Evolutionary conservation across 2,329 filamentous ascomycete genomes (phyloP).

Genomic region (Epichloe gansuensis): DNA sequence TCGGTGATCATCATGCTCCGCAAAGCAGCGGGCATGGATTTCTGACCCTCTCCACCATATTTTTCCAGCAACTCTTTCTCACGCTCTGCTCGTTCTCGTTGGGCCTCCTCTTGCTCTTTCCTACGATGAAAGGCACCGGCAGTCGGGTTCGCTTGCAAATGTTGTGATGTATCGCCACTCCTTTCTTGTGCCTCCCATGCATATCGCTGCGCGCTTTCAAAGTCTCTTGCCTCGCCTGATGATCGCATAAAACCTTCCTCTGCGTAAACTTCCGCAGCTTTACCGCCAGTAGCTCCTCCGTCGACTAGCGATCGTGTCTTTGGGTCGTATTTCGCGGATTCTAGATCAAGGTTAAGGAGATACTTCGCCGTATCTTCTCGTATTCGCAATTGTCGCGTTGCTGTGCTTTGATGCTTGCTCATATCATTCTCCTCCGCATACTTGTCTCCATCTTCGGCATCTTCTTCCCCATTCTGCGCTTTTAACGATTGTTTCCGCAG

Average conservation of each 20-base stretch:
- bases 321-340: slow-evolving; percentile 95
- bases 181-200: slow-evolving; percentile 93
- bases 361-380: slow-evolving; percentile 98
- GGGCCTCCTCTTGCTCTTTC: slow-evolving; percentile 63
- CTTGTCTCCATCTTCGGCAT: slow-evolving; percentile 50
- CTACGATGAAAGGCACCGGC: slow-evolving; percentile 76
- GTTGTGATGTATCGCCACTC: slow-evolving; percentile 64
- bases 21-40: slow-evolving; percentile 45
- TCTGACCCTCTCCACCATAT: slow-evolving; percentile 60
- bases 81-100: slow-evolving; percentile 54
- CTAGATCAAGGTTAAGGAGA: slow-evolving; percentile 82
- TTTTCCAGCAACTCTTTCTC: slow-evolving; percentile 64
- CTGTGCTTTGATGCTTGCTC: slow-evolving; percentile 84
- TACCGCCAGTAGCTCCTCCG: slow-evolving; percentile 66
- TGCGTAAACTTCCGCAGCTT: slow-evolving; percentile 70
- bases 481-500: slow-evolving; percentile 46
- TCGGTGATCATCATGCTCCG: slow-evolving; percentile 60
- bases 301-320: slow-evolving; percentile 90
- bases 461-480: slow-evolving; percentile 28
- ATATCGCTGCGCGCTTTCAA: slow-evolving; percentile 77
- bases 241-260: slow-evolving; percentile 86
- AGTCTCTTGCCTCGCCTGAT: slow-evolving; percentile 84
- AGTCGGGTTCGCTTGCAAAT: slow-evolving; percentile 93
- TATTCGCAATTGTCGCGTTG: slow-evolving; percentile 79
- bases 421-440: slow-evolving; percentile 96